A percentile compares a stretch with the other conserved stretches of the same genome.
Evolutionary conservation across 306 rosid species (phyloP).

Genomic region (Rosa persica): DNA sequence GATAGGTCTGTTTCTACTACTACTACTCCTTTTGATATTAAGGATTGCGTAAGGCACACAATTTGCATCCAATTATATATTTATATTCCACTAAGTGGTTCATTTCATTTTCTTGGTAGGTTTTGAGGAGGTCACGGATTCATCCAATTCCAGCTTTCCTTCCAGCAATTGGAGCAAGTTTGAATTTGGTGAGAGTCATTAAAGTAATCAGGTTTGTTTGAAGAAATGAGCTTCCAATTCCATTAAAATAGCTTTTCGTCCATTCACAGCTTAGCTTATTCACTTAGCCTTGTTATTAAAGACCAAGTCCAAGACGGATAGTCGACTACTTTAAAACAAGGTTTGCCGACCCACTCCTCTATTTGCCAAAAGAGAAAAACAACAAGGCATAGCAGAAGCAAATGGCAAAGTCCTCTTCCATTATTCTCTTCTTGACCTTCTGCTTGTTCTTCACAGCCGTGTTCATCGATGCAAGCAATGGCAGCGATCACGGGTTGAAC

Average conservation of each 20-base stretch:
- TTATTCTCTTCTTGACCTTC: conserved; percentile 23
- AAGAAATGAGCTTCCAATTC: conserved; percentile 15
- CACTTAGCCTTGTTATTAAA: conserved; percentile 1
- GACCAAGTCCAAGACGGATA: not conserved
- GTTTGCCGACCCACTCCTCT: conserved; percentile 20
- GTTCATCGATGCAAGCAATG: conserved; percentile 16
- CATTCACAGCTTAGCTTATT: conserved; percentile 22
- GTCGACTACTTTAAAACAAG: conserved; percentile 41
- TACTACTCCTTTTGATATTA: not conserved
- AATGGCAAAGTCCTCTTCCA: conserved; percentile 36
- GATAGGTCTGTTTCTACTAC: not conserved
- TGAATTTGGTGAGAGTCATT: conserved; percentile 39
- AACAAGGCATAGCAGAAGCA: conserved; percentile 15
- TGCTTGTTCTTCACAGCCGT: conserved; percentile 32
- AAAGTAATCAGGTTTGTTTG: conserved; percentile 15
- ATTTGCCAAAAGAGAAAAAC: conserved; percentile 16
- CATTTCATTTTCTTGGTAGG: conserved; percentile 72
- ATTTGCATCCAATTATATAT: not conserved
- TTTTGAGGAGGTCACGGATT: conserved; percentile 43
- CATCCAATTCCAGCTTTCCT: conserved; percentile 44
- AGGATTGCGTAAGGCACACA: conserved; percentile 7
- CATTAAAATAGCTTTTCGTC: not conserved
- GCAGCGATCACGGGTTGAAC: conserved; percentile 28
- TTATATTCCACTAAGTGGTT: conserved; percentile 20
- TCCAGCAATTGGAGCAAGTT: conserved; percentile 40